Percentiles rank a stretch among this genome's conserved stretches.
Evolutionary conservation across 169 alveolate genomes (phyloP).

Genomic region (Nephromyces sp.): DNA sequence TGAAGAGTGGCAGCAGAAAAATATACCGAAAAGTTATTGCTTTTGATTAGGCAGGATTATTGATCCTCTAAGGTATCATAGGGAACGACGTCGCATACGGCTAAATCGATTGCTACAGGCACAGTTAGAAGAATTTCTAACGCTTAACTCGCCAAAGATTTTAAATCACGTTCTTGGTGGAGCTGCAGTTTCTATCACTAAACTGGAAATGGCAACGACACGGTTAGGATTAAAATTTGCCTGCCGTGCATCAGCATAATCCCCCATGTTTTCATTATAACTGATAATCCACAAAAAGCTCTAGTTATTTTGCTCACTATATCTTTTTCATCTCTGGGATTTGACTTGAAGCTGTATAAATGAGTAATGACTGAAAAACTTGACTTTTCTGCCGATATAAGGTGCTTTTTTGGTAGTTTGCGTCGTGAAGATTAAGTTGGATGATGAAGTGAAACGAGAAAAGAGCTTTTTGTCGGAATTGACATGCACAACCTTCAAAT

Average conservation of each 20-base stretch:
- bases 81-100: slow-evolving; percentile 28
- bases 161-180: slow-evolving; percentile 27
- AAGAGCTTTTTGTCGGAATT: too few species aligned
- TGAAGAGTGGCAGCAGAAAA: neutral
- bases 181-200: slow-evolving; percentile 19
- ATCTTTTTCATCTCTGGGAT: neutral
- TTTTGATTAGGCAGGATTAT: slow-evolving; percentile 10
- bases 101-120: slow-evolving; percentile 25
- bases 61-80: slow-evolving; percentile 29
- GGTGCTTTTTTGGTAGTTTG: neutral
- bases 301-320: neutral
- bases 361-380: neutral
- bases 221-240: neutral
- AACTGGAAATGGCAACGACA: slow-evolving; percentile 26
- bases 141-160: slow-evolving; percentile 28
- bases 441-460: neutral
- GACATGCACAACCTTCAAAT: too few species aligned
- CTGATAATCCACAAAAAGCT: neutral
- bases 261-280: neutral
- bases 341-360: neutral
- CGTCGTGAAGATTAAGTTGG: neutral
- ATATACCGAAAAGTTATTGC: neutral
- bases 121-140: slow-evolving; percentile 30
- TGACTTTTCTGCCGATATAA: neutral
- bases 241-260: neutral